phyloP scores from a whole-genome alignment of 345 rosid species.

The Hirschfeldia incana region DNA sequence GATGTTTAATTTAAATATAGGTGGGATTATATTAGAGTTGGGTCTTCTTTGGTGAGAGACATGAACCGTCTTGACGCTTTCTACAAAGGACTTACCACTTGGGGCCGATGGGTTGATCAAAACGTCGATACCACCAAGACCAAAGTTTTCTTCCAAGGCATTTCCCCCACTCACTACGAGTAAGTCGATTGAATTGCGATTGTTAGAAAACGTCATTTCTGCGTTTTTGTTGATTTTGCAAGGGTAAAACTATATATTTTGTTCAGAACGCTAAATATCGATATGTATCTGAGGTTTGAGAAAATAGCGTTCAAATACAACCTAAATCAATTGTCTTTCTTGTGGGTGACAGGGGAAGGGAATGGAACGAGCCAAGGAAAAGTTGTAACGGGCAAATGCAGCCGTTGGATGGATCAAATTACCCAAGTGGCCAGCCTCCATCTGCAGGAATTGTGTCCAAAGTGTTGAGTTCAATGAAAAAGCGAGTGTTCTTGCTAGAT shows the following conservation, averaged over 20 bases:
- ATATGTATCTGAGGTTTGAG: neutral
- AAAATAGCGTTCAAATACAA: neutral
- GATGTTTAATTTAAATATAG: conserved; percentile 37
- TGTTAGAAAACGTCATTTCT: neutral
- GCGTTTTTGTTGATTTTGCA: neutral
- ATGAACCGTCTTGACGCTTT: conserved; percentile 79
- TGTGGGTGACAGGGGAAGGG: conserved; percentile 61
- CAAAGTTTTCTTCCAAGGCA: conserved; percentile 87
- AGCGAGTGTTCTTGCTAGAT: conserved; percentile 70
- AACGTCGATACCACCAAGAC: conserved; percentile 69
- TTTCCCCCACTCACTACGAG: conserved; percentile 93
- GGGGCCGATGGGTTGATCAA: conserved; percentile 86
- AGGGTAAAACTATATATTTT: too few species aligned
- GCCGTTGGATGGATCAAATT: conserved; percentile 71
- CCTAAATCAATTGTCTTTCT: neutral
- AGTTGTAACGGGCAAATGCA: conserved; percentile 63
- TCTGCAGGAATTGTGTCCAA: conserved; percentile 54
- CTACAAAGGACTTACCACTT: conserved; percentile 69
- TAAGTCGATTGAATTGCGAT: conserved; percentile 43
- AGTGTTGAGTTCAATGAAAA: conserved; percentile 60
- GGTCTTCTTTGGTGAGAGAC: conserved; percentile 47
- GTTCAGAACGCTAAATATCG: too few species aligned
- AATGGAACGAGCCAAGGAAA: conserved; percentile 79
- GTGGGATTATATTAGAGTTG: conserved; percentile 83
- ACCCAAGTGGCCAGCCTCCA: conserved; percentile 73